Evolutionary conservation across 495 filamentous ascomycete genomes (phyloP).

Genomic region (Xylaria intraflava): DNA sequence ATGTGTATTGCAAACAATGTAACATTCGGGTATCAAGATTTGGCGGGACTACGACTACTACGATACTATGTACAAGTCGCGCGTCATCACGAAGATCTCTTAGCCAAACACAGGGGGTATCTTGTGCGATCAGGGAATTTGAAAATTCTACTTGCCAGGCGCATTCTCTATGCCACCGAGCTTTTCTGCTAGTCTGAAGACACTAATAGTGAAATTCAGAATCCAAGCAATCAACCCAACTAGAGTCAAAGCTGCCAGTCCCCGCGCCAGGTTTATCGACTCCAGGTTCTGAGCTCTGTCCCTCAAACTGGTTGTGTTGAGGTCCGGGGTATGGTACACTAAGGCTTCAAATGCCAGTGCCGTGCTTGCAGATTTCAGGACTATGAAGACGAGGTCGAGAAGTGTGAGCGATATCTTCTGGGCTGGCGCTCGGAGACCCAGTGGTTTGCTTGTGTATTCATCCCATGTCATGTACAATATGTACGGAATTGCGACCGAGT

Average conservation of each 20-base stretch:
- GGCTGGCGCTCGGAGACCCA: conserved; percentile 74
- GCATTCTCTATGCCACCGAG: conserved; percentile 51
- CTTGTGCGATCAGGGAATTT: background rate
- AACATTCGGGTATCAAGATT: background rate
- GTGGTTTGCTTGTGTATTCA: conserved; percentile 88
- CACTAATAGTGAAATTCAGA: conserved; percentile 79
- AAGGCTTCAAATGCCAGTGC: conserved; percentile 82
- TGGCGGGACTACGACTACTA: background rate
- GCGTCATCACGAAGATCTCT: background rate
- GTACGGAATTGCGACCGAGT: conserved; percentile 82
- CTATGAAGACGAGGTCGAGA: conserved; percentile 90
- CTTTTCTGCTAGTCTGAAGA: conserved; percentile 76
- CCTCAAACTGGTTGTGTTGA: conserved; percentile 4
- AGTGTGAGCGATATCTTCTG: conserved; percentile 84
- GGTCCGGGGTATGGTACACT: conserved; percentile 52
- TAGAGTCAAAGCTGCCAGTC: conserved; percentile 72
- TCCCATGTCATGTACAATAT: conserved; percentile 91
- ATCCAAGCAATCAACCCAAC: conserved; percentile 85
- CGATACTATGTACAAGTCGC: background rate
- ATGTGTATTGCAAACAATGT: background rate
- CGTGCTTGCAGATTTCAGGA: conserved; percentile 89
- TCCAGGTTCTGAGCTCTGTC: conserved; percentile 16
- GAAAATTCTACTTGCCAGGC: conserved; percentile 20
- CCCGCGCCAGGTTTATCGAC: conserved; percentile 66
- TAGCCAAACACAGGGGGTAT: background rate